Evolutionary conservation across 768 basidiomycete species (phyloP).

Genomic region (Hericium alpestre): DNA sequence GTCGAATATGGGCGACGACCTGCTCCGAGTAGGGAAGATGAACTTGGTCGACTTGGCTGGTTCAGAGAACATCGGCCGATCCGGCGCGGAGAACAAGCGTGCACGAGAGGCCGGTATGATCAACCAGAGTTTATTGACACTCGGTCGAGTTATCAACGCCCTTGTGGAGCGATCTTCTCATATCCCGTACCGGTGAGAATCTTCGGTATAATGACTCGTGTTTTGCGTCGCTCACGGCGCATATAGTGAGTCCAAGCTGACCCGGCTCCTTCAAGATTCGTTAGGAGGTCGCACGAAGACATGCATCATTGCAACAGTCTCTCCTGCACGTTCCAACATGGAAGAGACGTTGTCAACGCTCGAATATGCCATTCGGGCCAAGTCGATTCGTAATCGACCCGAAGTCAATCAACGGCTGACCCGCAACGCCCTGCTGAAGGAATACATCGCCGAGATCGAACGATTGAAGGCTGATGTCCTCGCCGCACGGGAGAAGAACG

Average conservation of each 20-base stretch:
- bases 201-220: neutral
- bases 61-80: constrained; percentile 93
- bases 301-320: constrained; percentile 93
- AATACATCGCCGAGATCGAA: constrained; percentile 90
- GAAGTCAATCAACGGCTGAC: constrained; percentile 94
- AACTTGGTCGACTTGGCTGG: constrained; percentile 97
- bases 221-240: neutral
- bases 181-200: constrained; percentile 79
- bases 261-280: constrained; percentile 96
- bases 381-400: constrained; percentile 90
- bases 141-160: constrained; percentile 93
- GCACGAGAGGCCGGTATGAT: constrained; percentile 98
- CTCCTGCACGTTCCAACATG: constrained; percentile 85
- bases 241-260: constrained; percentile 87
- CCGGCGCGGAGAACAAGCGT: constrained; percentile 89
- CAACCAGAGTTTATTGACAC: constrained; percentile 92
- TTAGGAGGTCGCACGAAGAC: constrained; percentile 95
- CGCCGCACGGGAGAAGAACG: constrained; percentile 92
- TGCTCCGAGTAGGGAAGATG: constrained; percentile 87
- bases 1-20: constrained; percentile 68
- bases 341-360: constrained; percentile 97
- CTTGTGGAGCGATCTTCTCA: constrained; percentile 87
- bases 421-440: constrained; percentile 82
- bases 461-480: constrained; percentile 82
- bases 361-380: constrained; percentile 91